A percentile compares a stretch with the other conserved stretches of the same genome.
Conservation (phyloP, 2,329 filamentous ascomycete genomes). For the Tolypocladium album region DNA sequence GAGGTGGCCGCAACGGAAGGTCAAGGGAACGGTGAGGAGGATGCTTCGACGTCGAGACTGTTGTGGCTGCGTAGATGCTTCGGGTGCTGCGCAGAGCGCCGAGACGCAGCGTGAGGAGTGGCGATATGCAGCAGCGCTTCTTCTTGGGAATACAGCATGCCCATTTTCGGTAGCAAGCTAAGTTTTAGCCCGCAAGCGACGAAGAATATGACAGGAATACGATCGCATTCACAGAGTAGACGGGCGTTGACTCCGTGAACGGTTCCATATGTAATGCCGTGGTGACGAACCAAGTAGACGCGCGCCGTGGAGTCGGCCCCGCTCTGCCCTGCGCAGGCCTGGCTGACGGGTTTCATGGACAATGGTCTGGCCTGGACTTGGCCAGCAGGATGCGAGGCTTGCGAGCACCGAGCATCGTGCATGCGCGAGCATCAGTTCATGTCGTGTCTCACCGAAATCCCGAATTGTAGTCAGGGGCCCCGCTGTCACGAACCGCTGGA, state of each 20-base stretch:
- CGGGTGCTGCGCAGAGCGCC: slow-evolving; percentile 6
- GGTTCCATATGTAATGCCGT: no score
- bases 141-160: background rate
- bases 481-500: background rate
- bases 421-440: no score
- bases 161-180: background rate
- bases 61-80: slow-evolving; percentile 2
- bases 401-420: no score
- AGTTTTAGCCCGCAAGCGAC: background rate
- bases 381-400: no score
- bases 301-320: no score
- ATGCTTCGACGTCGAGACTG: background rate
- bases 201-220: background rate
- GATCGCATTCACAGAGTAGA: background rate
- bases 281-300: no score
- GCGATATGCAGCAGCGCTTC: background rate
- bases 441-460: no score
- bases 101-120: slow-evolving; percentile 7
- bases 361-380: no score
- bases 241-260: no score
- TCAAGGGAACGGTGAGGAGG: background rate
- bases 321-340: no score
- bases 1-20: background rate
- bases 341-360: no score
- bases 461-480: background rate